Evolutionary conservation across 208 protist species (phyloP), one percentile per base, ranked within the genome.

Genomic region (Acanthamoeba culbertsoni): DNA sequence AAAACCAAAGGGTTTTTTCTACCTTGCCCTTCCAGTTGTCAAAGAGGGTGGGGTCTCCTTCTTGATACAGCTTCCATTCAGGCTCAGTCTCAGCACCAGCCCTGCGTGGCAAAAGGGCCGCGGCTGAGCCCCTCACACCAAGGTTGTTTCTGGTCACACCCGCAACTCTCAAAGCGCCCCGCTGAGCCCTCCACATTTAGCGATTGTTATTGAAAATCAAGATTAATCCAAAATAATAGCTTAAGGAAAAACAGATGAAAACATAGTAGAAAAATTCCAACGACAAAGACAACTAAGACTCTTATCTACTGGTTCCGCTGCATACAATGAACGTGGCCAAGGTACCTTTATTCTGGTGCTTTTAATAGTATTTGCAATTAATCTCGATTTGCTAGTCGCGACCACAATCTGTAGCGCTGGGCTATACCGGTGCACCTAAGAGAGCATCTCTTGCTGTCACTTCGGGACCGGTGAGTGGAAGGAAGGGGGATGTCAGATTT

Each of bases 21-120:
- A 90, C 82, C 82, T 90, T 90, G 53, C 82, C 82, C 82, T 90
- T 90, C 82, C 82, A 90, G 42, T 90, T 90, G 33, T 90, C 43
- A 3, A 35, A 90, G 23, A 90, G 82, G 8, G 31, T 43, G 23
- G 82, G 82, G 51, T 90, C 82, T 6, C 23, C 82, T 31, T 90
- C 82, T n/a, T 62, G 48, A 28, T 90, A 90, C 20, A 71, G 82
- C 37, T 90, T 90, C 82, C 82, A 90, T 90, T 90, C 82, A 2
- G 82, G 82, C 35, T 90, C 82, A 18, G 82, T 90, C 45, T 90
- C 82, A 35, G 82, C 82, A 43, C 82, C 82, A 31, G 82, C 82
- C 2, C 82, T 43, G 23, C 82, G 48, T 4, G 82, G 82, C 82
- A 90, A 31, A 1, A 90, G 40, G 37, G 82, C 82, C 3, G 20